phyloP scores from a whole-genome alignment of 805 yeast species.

The Nakazawaea holstii region DNA sequence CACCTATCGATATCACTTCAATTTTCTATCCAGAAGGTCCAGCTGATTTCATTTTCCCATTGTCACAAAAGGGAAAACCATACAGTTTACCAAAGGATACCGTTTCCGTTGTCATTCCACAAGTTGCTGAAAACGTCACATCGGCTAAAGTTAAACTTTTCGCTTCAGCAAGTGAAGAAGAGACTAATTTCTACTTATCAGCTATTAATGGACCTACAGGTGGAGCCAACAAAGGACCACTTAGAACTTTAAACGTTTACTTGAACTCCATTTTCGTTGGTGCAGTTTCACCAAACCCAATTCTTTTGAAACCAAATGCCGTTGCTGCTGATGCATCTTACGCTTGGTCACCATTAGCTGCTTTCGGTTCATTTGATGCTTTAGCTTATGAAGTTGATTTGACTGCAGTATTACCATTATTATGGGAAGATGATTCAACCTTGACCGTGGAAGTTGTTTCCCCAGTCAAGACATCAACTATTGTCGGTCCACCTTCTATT shows the following conservation, averaged over 20 bases:
- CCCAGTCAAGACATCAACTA: conserved; percentile 18
- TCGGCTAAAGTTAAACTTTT: conserved; percentile 22
- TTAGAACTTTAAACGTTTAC: conserved; percentile 23
- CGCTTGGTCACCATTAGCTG: conserved; percentile 24
- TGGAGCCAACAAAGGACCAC: conserved; percentile 19
- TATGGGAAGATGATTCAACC: conserved; percentile 21
- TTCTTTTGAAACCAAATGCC: conserved; percentile 22
- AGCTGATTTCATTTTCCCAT: conserved; percentile 20
- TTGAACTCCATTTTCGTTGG: conserved; percentile 19
- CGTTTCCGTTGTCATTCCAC: conserved; percentile 19
- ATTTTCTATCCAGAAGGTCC: conserved; percentile 19
- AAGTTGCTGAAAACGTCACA: conserved; percentile 19
- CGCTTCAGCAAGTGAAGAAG: conserved; percentile 25
- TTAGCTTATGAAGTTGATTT: conserved; percentile 24
- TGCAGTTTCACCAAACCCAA: conserved; percentile 25
- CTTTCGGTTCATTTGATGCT: conserved; percentile 23
- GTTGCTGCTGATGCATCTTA: conserved; percentile 14
- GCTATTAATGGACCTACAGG: conserved; percentile 12
- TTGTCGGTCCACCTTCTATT: conserved; percentile 15
- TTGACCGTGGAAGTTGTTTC: conserved; percentile 23
- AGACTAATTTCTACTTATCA: conserved; percentile 19
- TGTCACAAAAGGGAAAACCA: conserved; percentile 17
- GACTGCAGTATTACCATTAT: conserved; percentile 22
- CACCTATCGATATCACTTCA: conserved; percentile 12
- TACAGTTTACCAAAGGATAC: conserved; percentile 19